Base-by-base conservation (phyloP, 208 protist genomes). In the Balamuthia mandrillaris region DNA sequence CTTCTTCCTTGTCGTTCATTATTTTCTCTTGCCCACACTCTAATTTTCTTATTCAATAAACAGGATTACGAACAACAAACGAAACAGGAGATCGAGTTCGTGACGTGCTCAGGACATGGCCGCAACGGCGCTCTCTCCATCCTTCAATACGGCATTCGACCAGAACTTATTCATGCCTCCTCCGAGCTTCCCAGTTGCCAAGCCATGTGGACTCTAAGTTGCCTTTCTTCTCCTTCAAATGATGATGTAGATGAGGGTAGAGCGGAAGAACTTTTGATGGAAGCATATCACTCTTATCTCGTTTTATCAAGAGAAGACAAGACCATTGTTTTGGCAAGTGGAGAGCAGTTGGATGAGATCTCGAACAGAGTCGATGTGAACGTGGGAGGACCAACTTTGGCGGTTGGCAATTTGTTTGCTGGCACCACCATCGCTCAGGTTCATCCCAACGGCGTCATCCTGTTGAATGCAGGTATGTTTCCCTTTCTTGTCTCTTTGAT, bases 61-160 rank as follows among this genome's bases (percentile, higher is more conserved):
- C n/a, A 81, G 72, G 74, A 81, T 18, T 42, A 65, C 6, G 74
- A 81, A 52, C n/a, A n/a, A n/a, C n/a, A n/a, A n/a, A n/a, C 24
- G 37, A 5, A n/a, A 81, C 51, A 33, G 74, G 14, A 63, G 31
- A 42, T 81, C 39, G 74, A 81, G 27, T 33, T 81, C 47, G 74
- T 81, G n/a, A 81, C 74, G 3, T 81, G 74, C 44, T 81, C 74
- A 12, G 74, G 74, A 24, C 54, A 65, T n/a, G 74, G 74, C 51
- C 58, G 63, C 29, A 65, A 81, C 33, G 74, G 74, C 54, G 35
- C 74, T 3, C 74, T 81, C 7, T 65, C 37, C 41, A 42, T 81
- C 37, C 54, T 81, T 14, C 70, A 81, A 52, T 52, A 81, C n/a
- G 74, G 54, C 29, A 39, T 81, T 0, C 27, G 74, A 39, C 74